These are phyloP conservation scores for Neoarthrinium moseri DNA, from an alignment of 2,329 filamentous ascomycete species.

Conservation along the genomic window DNA sequence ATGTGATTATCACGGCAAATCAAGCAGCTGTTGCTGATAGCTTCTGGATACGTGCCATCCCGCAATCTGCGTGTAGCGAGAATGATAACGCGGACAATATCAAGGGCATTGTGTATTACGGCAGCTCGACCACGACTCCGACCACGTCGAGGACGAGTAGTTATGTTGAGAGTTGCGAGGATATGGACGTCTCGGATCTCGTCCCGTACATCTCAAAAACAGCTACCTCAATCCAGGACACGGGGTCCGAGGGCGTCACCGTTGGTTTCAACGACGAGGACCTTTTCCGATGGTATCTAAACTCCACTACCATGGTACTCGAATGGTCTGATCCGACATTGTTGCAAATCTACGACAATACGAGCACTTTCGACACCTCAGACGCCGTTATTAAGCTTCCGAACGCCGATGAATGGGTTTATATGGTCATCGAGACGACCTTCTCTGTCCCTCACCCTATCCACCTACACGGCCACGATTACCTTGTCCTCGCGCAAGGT, in stretches of 20 bases:
- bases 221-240: slow-evolving; percentile 2
- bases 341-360: slow-evolving; percentile 23
- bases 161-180: slow-evolving; percentile 28
- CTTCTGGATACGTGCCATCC: slow-evolving; percentile 50
- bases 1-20: slow-evolving; percentile 43
- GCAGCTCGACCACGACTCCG: slow-evolving; percentile 18
- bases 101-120: slow-evolving; percentile 47
- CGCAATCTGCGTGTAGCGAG: slow-evolving; percentile 37
- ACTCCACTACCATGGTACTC: slow-evolving; percentile 43
- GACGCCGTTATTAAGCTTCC: slow-evolving; percentile 28
- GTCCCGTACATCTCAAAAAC: too few species aligned
- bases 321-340: slow-evolving; percentile 47
- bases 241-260: slow-evolving; percentile 24
- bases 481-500: slow-evolving; percentile 33
- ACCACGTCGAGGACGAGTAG: slow-evolving; percentile 15
- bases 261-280: slow-evolving; percentile 22
- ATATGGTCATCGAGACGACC: slow-evolving; percentile 29
- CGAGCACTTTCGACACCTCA: slow-evolving; percentile 21
- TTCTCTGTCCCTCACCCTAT: slow-evolving; percentile 33
- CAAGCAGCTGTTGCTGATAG: slow-evolving; percentile 27
- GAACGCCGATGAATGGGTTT: slow-evolving; percentile 29
- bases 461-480: slow-evolving; percentile 44
- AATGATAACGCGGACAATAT: slow-evolving; percentile 41
- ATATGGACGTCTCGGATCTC: slow-evolving; percentile 18
- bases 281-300: slow-evolving; percentile 48